Evolutionary conservation across 2,329 filamentous ascomycete species (phyloP).

Genomic region (Alternaria atra): DNA sequence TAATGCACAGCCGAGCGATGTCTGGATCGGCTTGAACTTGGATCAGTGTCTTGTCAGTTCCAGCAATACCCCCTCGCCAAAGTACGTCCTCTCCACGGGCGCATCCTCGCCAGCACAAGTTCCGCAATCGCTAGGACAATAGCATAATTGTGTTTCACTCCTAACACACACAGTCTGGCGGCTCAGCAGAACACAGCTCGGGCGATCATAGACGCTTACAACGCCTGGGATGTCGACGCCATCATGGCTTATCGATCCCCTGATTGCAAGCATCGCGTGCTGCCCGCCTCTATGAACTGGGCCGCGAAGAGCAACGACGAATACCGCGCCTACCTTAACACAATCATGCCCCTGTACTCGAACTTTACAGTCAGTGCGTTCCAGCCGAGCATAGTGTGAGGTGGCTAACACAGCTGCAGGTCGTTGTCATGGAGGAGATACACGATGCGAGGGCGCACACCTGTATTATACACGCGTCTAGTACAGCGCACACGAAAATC

Average conservation of each 20-base stretch:
- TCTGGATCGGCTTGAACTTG: too few species aligned
- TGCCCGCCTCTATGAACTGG: slow-evolving; percentile 10
- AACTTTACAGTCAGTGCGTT: slow-evolving; percentile 12
- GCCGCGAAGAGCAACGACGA: slow-evolving; percentile 9
- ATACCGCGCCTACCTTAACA: slow-evolving; percentile 3
- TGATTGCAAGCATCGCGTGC: slow-evolving; percentile 9
- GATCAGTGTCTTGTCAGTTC: too few species aligned
- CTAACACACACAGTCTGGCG: slow-evolving; percentile 3
- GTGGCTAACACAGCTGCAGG: slow-evolving; percentile 1
- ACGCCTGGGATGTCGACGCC: too few species aligned
- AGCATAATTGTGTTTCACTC: too few species aligned
- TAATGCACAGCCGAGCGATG: background rate
- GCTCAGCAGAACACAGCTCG: slow-evolving; percentile 9
- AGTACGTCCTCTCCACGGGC: background rate
- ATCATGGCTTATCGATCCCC: slow-evolving; percentile 10
- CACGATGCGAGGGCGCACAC: background rate
- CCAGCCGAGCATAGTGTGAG: background rate
- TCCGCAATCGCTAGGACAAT: too few species aligned
- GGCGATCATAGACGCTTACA: too few species aligned
- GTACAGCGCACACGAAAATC: slow-evolving; percentile 2
- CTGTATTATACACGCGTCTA: slow-evolving; percentile 6
- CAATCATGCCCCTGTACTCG: slow-evolving; percentile 3
- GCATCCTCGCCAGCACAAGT: background rate
- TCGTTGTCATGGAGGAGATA: background rate
- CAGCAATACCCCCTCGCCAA: background rate